phyloP scores from a whole-genome alignment of 768 basidiomycete genomes.

The Exsudoporus frostii region DNA sequence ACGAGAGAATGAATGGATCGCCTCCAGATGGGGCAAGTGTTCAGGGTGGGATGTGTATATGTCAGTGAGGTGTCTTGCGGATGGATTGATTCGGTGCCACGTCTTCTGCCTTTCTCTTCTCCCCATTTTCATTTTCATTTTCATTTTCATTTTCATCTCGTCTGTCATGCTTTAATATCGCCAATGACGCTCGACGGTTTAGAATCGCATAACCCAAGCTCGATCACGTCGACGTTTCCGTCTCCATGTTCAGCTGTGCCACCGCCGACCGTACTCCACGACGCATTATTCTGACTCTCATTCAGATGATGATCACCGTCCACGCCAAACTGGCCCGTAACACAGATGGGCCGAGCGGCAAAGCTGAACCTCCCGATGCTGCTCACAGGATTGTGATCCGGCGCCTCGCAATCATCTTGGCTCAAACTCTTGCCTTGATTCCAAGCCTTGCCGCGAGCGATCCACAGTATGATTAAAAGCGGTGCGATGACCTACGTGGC shows the following conservation, averaged over 20 bases:
- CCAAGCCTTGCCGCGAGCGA: constrained; percentile 23
- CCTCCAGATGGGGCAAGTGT: background rate
- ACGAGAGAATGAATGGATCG: background rate
- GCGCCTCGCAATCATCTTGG: background rate
- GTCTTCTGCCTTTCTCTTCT: background rate
- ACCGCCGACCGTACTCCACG: constrained; percentile 10
- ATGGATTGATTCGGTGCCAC: background rate
- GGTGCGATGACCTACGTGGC: constrained; percentile 21
- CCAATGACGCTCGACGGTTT: constrained; percentile 2
- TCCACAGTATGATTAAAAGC: constrained; percentile 26
- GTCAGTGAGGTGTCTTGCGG: background rate
- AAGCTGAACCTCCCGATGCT: constrained; percentile 2
- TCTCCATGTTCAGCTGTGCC: background rate
- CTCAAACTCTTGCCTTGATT: background rate
- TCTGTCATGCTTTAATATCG: background rate
- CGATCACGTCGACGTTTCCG: background rate
- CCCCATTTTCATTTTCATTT: background rate
- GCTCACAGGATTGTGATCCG: background rate
- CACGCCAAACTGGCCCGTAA: background rate
- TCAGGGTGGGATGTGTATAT: background rate
- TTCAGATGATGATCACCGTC: no score
- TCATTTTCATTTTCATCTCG: background rate
- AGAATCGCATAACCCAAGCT: constrained; percentile 12
- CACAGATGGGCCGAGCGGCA: constrained; percentile 1
- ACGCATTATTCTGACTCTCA: constrained; percentile 3